Evolutionary conservation across 2,329 filamentous ascomycete species (phyloP), one percentile per base, ranked within the genome.

Genomic region (Aspergillus sp.): DNA sequence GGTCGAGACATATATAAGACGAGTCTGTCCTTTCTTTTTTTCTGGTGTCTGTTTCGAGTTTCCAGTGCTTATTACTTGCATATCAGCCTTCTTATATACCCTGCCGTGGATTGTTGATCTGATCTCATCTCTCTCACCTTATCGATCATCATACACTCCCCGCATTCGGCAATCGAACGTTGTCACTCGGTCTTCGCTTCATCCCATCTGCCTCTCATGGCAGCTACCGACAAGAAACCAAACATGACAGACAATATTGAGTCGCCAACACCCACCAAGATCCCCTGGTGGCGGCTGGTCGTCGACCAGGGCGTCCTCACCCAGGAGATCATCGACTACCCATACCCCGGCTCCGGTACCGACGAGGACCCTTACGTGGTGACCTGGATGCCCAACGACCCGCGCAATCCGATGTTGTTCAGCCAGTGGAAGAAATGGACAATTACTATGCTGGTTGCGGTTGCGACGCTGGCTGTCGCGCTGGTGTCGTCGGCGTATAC

Each of bases 401-500:
- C 67, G 7, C 62, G 70, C 25, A 70, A 74, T 44, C 71, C 72
- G 3, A 64, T 72, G 57, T 56, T 58, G 10, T 69, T 67, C 25
- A 48, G 59, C 5, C 41, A 43, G 4, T 35, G 48, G 20, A 65
- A 58, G 57, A 74, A 74, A 61, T 72, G 71, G 68, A 53, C 55
- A 2, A 63, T 72, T 27, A 73, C 70, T 0, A 41, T 66, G 43
- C 43, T 68, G 4, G 66, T 67, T 4, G 66, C 69, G 7, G 49
- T 70, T 35, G 62, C 69, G 10, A 71, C 71, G 0, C 59, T 74
- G 2, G 71, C 70, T 19, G 69, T 74, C 22, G 59, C 70, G 10
- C 60, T 74, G 27, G 69, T 68, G 22, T 73, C 70, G 0, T 72
- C 69, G 0, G 69, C 70, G 3, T 73, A 71, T 49, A 66, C 65